Base-by-base conservation (phyloP, 129 eudicot species). In the Centella asiatica region DNA sequence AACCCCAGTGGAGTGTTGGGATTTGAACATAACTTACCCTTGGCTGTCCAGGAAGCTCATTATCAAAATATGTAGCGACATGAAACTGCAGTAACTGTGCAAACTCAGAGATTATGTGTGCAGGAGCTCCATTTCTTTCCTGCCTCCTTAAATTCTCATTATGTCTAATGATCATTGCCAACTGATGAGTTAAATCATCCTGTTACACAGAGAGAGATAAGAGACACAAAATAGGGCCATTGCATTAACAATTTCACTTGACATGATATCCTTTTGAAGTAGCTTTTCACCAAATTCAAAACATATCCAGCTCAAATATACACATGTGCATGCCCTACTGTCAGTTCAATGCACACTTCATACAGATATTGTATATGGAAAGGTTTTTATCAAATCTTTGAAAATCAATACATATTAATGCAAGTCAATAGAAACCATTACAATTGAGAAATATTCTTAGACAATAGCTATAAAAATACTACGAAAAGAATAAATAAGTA, bases 81-180 rank as follows among this genome's bases (percentile, higher is more conserved):
- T 90, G 98, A 55, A 92, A 92, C 90, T 92, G 98, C 78, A 92
- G 64, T 71, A 92, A 56, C 80, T 92, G 98, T 5, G 98, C 87
- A 63, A 92, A 92, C 69, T 92, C 98, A 19, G 98, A 92, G 56
- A 92, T 92, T 48, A 92, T 87, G 69, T 92, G 98, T 45, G 98
- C 95, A 29, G 98, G 98, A 56, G 98, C 98, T 63, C 98, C 98
- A 74, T 92, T 92, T 40, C 95, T 81, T 75, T 92, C 98, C 68
- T 92, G 98, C 64, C 68, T 81, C 77, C 90, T 84, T 64, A 92
- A 62, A 58, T 84, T 84, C 76, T 92, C 98, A 58, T 92, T 92
- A 78, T 92, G 95, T 75, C 98, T 74, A 61, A 92, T 87, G 22
- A 92, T 87, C 98, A 92, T 92, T 0, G 98, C 98, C 65, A 92